phyloP scores from a whole-genome alignment of 2,329 filamentous ascomycete genomes.

The Alternaria ethzedia region DNA sequence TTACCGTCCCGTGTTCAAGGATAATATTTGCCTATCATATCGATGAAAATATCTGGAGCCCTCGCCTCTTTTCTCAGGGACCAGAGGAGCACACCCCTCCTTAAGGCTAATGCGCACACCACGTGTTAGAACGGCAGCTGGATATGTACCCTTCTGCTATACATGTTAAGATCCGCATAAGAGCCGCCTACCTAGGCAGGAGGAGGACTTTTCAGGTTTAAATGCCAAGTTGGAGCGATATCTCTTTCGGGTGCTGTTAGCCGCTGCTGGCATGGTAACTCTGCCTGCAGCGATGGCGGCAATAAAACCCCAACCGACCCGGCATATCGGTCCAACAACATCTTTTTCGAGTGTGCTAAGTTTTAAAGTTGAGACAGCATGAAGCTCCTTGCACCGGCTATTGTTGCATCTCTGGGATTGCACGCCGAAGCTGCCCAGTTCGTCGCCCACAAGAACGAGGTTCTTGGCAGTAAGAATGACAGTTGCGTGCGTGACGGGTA shows the following conservation, averaged over 20 bases:
- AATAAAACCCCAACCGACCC: conserved; percentile 2
- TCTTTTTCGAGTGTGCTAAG: conserved; percentile 10
- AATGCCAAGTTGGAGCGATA: not conserved
- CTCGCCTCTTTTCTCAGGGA: not conserved
- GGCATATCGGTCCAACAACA: conserved; percentile 1
- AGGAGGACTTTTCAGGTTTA: not conserved
- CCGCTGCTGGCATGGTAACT: not conserved
- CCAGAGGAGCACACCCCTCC: not conserved
- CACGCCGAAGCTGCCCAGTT: not conserved
- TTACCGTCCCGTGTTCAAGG: not conserved
- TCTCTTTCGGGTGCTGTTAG: not conserved
- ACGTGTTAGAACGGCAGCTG: not conserved
- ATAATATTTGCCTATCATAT: not conserved
- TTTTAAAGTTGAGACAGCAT: conserved; percentile 7
- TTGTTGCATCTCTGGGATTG: conserved; percentile 4
- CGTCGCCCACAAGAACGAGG: not conserved
- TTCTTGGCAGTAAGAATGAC: not conserved
- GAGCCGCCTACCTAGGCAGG: not conserved
- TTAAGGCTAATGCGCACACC: not conserved
- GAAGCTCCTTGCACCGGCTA: conserved; percentile 7
- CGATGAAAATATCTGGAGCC: not conserved
- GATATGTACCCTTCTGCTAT: not conserved
- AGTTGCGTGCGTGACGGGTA: conserved; percentile 9
- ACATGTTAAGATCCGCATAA: not conserved
- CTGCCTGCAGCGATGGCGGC: not conserved